Percentiles rank a stretch among this genome's conserved stretches.
These are phyloP conservation scores for Drechslerella coelobrocha DNA, from an alignment of 2,329 filamentous ascomycete species.

Conservation along the genomic window DNA sequence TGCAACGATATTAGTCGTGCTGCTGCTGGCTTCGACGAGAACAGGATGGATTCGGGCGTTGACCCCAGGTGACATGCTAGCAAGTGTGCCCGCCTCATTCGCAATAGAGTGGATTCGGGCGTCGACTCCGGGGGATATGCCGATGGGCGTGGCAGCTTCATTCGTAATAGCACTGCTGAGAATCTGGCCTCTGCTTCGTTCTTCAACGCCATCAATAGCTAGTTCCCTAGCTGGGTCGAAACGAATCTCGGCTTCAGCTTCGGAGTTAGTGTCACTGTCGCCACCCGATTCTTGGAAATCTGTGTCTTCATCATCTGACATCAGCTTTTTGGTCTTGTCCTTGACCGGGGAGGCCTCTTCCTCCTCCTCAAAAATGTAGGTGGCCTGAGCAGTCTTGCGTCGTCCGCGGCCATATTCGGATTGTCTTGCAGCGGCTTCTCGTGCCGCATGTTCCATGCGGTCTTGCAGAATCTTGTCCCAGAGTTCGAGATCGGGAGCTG, in stretches of 20 bases:
- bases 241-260: slow-evolving; percentile 52
- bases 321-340: slow-evolving; percentile 35
- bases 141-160: not conserved
- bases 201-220: slow-evolving; percentile 7
- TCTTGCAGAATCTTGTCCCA: slow-evolving; percentile 91
- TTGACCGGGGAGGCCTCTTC: slow-evolving; percentile 28
- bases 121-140: too few relatives aligned
- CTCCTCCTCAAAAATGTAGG: slow-evolving; percentile 32
- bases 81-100: not conserved
- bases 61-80: slow-evolving; percentile 6
- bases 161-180: slow-evolving; percentile 1
- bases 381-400: slow-evolving; percentile 62
- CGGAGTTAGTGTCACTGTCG: slow-evolving; percentile 53
- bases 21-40: slow-evolving; percentile 17
- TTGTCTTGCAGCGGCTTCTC: slow-evolving; percentile 71
- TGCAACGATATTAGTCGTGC: slow-evolving; percentile 1
- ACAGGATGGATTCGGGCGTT: slow-evolving; percentile 22
- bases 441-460: slow-evolving; percentile 78
- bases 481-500: slow-evolving; percentile 70
- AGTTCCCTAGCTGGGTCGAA: slow-evolving; percentile 51
- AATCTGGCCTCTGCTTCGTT: slow-evolving; percentile 10
- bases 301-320: slow-evolving; percentile 53
- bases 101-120: not conserved
- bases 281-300: slow-evolving; percentile 56
- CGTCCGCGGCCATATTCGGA: slow-evolving; percentile 86